Percentiles rank a stretch among this genome's conserved stretches.
Conservation (phyloP, 1,139 yeast genomes). For the Saccharomyces hybrid region DNA sequence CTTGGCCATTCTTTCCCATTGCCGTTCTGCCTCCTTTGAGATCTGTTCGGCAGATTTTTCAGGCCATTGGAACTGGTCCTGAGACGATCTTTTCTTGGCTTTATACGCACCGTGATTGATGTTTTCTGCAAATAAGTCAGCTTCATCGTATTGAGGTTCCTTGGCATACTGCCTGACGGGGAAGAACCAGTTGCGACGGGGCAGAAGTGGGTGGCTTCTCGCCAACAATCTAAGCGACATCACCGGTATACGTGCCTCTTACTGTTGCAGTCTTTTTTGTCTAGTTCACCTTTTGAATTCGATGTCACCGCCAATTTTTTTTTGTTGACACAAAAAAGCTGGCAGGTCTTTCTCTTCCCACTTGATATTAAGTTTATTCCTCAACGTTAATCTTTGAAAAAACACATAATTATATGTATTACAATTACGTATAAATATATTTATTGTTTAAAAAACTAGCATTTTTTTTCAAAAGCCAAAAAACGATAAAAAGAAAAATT, state of each 20-base stretch:
- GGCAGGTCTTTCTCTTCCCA: background rate
- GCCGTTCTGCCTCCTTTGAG: conserved; percentile 11
- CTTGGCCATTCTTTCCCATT: conserved; percentile 11
- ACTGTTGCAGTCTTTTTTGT: background rate
- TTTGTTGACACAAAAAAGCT: too few relatives aligned
- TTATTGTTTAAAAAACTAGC: background rate
- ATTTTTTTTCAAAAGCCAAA: background rate
- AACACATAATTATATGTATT: background rate
- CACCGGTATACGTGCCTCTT: background rate
- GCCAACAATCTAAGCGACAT: background rate
- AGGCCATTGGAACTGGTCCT: background rate
- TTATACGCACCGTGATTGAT: conserved; percentile 19
- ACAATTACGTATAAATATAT: background rate
- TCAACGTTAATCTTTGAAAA: background rate
- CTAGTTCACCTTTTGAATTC: background rate
- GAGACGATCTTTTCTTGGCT: conserved; percentile 12
- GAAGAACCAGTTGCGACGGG: background rate
- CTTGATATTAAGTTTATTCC: background rate
- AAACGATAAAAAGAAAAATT: background rate
- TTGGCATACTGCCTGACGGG: conserved; percentile 8
- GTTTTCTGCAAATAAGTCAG: conserved; percentile 24
- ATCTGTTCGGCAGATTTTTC: background rate
- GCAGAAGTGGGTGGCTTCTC: background rate
- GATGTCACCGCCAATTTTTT: too few relatives aligned
- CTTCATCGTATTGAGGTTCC: conserved; percentile 27